Base-by-base conservation (phyloP, 2,329 filamentous ascomycete species). In the Zymoseptoria crescenta region DNA sequence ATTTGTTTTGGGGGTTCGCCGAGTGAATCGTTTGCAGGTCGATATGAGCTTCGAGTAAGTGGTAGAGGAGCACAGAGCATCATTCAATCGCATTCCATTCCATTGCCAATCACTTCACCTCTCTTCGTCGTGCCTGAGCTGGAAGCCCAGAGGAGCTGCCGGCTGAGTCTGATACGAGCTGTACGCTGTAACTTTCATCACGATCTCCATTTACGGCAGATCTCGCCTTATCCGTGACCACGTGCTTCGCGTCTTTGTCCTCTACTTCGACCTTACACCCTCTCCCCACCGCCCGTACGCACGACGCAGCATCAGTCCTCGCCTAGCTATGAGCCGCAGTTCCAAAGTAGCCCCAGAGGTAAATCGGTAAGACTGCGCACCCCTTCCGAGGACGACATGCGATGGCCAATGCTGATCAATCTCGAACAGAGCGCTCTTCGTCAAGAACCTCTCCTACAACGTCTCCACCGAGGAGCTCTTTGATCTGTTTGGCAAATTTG, bases 381-480 rank as follows among this genome's bases (percentile, higher is more conserved):
- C 35, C 41, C 59, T 24, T 20, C 56, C 30, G 49, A 58, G 13
- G 8, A 54, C 28, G n/a, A 45, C 21, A 24, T 35, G 41, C 55
- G 52, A 41, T 49, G 56, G 29, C 57, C 50, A 55, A 55, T 54
- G 55, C 55, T 60, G 54, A 59, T 51, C 59, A 56, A 64, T 65
- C 65, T 65, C 61, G 62, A 58, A 58, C 64, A 96, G 93, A 87
- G 93, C 94, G 87, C 89, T 99, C 82, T 97, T 97, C 85, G 93
- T 97, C 73, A 97, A 97, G 90, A 97, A 99, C 85, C 85, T 97
- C 81, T 96, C 92, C 88, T 97, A 96, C 85, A 96, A 95, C 88
- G 92, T 99, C 74, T 94, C 91, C 73, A 88, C 93, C 72, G 92
- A 96, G 79, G 92, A 97, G 79, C 86, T 99, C 68, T 99, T 96